phyloP scores from a whole-genome alignment of 495 filamentous ascomycete species.

The Aspergillus sparsus region DNA sequence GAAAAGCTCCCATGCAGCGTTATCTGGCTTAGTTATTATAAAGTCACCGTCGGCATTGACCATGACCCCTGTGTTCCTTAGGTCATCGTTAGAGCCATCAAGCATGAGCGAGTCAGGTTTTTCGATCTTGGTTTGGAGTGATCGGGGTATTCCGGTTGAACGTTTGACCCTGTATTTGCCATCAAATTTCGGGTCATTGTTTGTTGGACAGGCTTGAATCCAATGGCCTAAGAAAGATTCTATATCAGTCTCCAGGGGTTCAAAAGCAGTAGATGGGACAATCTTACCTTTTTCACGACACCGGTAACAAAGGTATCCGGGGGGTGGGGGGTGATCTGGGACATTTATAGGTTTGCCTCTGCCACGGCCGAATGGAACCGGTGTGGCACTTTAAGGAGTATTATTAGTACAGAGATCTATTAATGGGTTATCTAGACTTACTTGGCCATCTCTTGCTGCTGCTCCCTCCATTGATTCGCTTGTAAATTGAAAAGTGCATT shows the following conservation, averaged over 20 bases:
- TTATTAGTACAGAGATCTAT: constrained; percentile 37
- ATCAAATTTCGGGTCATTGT: constrained; percentile 94
- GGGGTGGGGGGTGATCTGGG: constrained; percentile 86
- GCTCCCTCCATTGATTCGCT: constrained; percentile 81
- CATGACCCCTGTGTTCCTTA: constrained; percentile 87
- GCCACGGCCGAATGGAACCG: constrained; percentile 58
- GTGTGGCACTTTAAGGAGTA: constrained; percentile 56
- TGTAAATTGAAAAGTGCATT: constrained; percentile 84
- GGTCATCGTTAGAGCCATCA: constrained; percentile 72
- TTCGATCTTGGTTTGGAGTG: constrained; percentile 89
- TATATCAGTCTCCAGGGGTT: neutral
- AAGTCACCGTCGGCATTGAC: constrained; percentile 96
- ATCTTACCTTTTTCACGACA: constrained; percentile 83
- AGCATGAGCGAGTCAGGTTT: constrained; percentile 75
- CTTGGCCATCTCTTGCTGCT: constrained; percentile 91
- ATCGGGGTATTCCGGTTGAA: constrained; percentile 92
- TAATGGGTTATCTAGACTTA: constrained; percentile 49
- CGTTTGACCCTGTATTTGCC: constrained; percentile 87
- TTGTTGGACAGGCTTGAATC: constrained; percentile 96
- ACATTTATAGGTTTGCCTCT: constrained; percentile 68
- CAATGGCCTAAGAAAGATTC: constrained; percentile 66
- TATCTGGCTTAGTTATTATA: constrained; percentile 92
- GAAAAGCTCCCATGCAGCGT: constrained; percentile 92
- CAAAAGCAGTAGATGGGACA: neutral
- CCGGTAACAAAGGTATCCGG: constrained; percentile 95